Conservation (phyloP, 495 filamentous ascomycete genomes). For the Annulohypoxylon maeteangense region DNA sequence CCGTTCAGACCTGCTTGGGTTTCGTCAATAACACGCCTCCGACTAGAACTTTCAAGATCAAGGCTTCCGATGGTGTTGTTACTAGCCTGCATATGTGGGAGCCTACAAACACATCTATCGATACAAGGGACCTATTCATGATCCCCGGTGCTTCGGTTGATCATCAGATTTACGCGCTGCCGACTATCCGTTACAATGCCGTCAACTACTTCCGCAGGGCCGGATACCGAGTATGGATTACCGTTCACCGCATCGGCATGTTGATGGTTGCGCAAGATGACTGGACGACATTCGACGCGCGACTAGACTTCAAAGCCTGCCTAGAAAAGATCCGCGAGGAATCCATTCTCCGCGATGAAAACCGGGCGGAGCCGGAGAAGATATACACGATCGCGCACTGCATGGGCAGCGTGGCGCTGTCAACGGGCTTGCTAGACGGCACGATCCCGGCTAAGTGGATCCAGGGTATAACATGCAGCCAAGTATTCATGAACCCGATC, state of each 20-base stretch:
- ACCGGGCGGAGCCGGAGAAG: slow-evolving; percentile 45
- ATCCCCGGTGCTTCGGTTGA: slow-evolving; percentile 71
- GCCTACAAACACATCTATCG: slow-evolving; percentile 50
- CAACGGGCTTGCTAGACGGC: slow-evolving; percentile 71
- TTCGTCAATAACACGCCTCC: slow-evolving; percentile 62
- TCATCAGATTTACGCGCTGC: slow-evolving; percentile 71
- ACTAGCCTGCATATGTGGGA: slow-evolving; percentile 67
- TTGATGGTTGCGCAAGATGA: slow-evolving; percentile 61
- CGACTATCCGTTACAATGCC: slow-evolving; percentile 72
- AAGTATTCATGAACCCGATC: slow-evolving; percentile 73
- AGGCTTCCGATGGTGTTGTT: slow-evolving; percentile 62
- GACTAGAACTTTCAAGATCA: slow-evolving; percentile 52
- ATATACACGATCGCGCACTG: slow-evolving; percentile 74
- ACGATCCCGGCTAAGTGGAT: slow-evolving; percentile 68
- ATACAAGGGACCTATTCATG: slow-evolving; percentile 64
- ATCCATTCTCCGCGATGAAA: no score
- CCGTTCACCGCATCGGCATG: slow-evolving; percentile 70
- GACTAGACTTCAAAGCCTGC: slow-evolving; percentile 70
- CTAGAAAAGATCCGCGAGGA: slow-evolving; percentile 62
- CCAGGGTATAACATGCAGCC: slow-evolving; percentile 68
- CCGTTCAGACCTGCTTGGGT: slow-evolving; percentile 56
- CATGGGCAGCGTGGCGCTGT: slow-evolving; percentile 70
- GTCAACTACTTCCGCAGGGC: slow-evolving; percentile 71
- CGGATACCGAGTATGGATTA: slow-evolving; percentile 68
- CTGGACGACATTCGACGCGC: slow-evolving; percentile 70